Conservation (phyloP, 768 basidiomycete species). For the Suillus weaverae region DNA sequence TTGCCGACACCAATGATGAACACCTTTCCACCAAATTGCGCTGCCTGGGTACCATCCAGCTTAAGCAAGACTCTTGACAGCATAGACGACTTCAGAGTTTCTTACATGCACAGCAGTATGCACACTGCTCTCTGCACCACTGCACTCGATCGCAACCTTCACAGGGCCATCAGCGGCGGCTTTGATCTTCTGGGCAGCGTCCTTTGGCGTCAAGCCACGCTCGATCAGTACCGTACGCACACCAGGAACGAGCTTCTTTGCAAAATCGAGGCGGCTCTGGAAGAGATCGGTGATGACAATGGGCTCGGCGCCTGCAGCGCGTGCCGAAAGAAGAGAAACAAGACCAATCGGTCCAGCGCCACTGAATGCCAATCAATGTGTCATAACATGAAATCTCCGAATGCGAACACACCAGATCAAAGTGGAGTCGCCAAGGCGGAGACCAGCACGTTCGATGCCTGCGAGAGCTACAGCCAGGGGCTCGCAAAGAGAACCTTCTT, state of each 20-base stretch:
- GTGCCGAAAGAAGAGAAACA: conserved; percentile 58
- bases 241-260: conserved; percentile 58
- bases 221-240: conserved; percentile 58
- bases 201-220: conserved; percentile 44
- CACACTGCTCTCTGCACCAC: conserved; percentile 62
- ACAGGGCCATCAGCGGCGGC: conserved; percentile 48
- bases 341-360: conserved; percentile 72
- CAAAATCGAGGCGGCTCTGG: conserved; percentile 65
- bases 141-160: conserved; percentile 60
- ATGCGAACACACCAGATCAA: conserved; percentile 52
- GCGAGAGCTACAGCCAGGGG: conserved; percentile 68
- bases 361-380: conserved; percentile 32
- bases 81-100: background rate
- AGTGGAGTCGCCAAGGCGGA: conserved; percentile 63
- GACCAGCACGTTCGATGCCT: conserved; percentile 62
- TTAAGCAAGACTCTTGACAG: background rate
- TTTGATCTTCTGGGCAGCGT: conserved; percentile 54
- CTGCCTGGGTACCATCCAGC: conserved; percentile 40
- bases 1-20: conserved; percentile 73
- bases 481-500: conserved; percentile 69
- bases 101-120: conserved; percentile 58
- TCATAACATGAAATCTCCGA: background rate
- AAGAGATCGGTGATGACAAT: conserved; percentile 70
- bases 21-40: conserved; percentile 64
- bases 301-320: conserved; percentile 69